These are phyloP conservation scores for Kregervanrija delftensis DNA, from an alignment of 805 yeast genomes.

Conservation along the genomic window DNA sequence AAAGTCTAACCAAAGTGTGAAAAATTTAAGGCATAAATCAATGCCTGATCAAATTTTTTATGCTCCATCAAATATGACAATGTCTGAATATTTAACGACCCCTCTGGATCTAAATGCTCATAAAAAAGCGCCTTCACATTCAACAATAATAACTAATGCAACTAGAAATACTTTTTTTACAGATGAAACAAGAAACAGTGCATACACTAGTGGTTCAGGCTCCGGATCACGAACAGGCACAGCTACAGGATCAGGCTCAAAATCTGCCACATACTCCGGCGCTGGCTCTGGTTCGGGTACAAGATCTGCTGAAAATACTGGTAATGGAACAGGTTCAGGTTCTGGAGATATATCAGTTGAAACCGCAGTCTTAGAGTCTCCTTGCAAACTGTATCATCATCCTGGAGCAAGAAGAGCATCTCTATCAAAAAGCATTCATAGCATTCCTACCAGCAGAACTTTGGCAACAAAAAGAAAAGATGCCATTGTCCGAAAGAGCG, in stretches of 20 bases:
- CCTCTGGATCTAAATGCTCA: conserved; percentile 10
- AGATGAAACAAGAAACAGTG: conserved; percentile 1
- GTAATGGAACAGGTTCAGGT: conserved; percentile 4
- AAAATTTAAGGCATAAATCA: conserved; percentile 3
- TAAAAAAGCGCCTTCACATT: conserved; percentile 2
- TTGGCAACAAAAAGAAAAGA: conserved; percentile 6
- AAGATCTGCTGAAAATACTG: background rate
- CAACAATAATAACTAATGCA: too few species aligned
- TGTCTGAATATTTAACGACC: conserved; percentile 10
- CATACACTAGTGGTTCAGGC: conserved; percentile 1
- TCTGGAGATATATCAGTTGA: conserved; percentile 2
- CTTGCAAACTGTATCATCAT: too few species aligned
- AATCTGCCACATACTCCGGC: background rate
- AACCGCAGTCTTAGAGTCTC: background rate
- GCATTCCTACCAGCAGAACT: background rate
- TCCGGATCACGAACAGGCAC: background rate
- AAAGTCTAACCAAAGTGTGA: background rate
- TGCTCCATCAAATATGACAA: conserved; percentile 8
- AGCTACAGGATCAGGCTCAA: conserved; percentile 1
- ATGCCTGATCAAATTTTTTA: conserved; percentile 8
- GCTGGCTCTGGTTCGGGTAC: conserved; percentile 4
- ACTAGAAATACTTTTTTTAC: background rate
- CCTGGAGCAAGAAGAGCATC: too few species aligned
- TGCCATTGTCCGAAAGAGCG: conserved; percentile 1
- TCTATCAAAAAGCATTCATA: too few species aligned